These are phyloP conservation scores for Candida maltosa DNA, from an alignment of 805 yeast genomes.

Conservation along the genomic window DNA sequence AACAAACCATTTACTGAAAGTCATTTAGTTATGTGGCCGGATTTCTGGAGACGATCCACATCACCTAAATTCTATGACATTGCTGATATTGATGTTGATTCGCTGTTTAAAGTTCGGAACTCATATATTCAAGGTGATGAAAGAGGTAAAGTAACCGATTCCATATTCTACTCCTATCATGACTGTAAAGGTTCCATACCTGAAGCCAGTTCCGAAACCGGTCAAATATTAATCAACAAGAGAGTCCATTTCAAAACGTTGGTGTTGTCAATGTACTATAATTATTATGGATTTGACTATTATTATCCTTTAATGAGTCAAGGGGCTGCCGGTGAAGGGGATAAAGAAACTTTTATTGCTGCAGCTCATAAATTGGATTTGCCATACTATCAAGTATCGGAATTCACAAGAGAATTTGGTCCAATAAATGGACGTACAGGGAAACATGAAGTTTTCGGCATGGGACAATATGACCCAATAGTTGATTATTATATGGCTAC, in stretches of 20 bases:
- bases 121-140: slow-evolving; percentile 24
- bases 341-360: slow-evolving; percentile 40
- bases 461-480: slow-evolving; percentile 38
- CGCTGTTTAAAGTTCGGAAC: slow-evolving; percentile 18
- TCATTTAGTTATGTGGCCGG: slow-evolving; percentile 38
- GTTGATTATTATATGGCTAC: slow-evolving; percentile 23
- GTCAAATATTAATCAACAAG: slow-evolving; percentile 35
- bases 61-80: slow-evolving; percentile 35
- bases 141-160: slow-evolving; percentile 15
- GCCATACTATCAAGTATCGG: slow-evolving; percentile 36
- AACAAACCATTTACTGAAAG: slow-evolving; percentile 28
- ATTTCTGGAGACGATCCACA: slow-evolving; percentile 39
- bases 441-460: slow-evolving; percentile 27
- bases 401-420: slow-evolving; percentile 35
- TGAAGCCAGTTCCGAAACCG: slow-evolving; percentile 38
- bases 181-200: slow-evolving; percentile 31
- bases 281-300: slow-evolving; percentile 32
- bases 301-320: slow-evolving; percentile 37
- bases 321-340: slow-evolving; percentile 44
- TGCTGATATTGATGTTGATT: slow-evolving; percentile 24
- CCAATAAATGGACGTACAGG: slow-evolving; percentile 18
- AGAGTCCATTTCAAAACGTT: slow-evolving; percentile 27
- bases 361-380: slow-evolving; percentile 36
- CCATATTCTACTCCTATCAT: slow-evolving; percentile 17
- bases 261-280: slow-evolving; percentile 34